phyloP scores from a whole-genome alignment of 2,329 filamentous ascomycete genomes.

The Beauveria caledonica region DNA sequence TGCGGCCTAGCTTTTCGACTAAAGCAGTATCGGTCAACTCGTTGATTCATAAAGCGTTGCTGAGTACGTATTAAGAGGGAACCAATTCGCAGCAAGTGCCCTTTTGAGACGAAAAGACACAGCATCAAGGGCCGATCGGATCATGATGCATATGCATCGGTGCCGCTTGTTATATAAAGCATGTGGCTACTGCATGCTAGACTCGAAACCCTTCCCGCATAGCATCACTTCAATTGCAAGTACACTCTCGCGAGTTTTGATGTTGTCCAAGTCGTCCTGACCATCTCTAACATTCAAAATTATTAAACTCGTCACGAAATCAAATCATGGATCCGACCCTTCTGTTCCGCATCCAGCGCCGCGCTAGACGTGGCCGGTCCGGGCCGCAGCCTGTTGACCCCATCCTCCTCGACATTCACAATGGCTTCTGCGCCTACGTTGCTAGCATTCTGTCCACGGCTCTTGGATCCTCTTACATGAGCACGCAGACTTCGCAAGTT shows the following conservation, averaged over 20 bases:
- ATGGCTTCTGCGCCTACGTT: slow-evolving; percentile 6
- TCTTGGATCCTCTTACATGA: background rate
- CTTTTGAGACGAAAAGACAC: background rate
- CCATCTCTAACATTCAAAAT: background rate
- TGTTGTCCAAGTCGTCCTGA: background rate
- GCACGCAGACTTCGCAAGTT: background rate
- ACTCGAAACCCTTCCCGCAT: background rate
- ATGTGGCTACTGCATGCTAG: slow-evolving; percentile 1
- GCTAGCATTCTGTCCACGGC: background rate
- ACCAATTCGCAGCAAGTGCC: background rate
- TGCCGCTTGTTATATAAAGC: background rate
- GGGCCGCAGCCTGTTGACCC: background rate
- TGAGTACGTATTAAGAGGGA: background rate
- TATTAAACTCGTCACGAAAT: background rate
- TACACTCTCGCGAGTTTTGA: background rate
- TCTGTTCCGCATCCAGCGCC: slow-evolving; percentile 1
- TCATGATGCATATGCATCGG: background rate
- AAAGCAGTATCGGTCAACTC: background rate
- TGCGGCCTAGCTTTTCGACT: background rate
- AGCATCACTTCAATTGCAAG: background rate
- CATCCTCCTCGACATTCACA: slow-evolving; percentile 3
- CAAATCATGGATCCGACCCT: background rate
- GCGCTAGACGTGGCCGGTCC: background rate
- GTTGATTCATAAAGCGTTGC: background rate
- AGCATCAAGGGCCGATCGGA: background rate